Conservation (phyloP, 2,329 filamentous ascomycete species). For the Stromatinia cepivora region DNA sequence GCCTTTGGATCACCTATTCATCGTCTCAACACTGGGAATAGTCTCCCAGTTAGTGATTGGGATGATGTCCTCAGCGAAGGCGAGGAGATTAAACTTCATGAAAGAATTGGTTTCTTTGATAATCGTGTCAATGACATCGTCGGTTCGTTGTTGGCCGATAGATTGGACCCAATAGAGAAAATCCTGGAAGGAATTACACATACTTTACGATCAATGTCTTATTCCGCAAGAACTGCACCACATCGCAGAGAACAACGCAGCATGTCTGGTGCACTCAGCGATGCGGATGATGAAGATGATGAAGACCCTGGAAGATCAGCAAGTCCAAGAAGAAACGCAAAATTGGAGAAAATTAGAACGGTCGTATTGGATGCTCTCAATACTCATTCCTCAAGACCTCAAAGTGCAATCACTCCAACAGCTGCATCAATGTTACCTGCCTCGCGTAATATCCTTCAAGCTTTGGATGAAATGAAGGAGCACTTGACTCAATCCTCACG, state of each 20-base stretch:
- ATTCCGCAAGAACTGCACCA: conserved; percentile 50
- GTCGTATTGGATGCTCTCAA: conserved; percentile 73
- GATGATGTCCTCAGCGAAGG: conserved; percentile 80
- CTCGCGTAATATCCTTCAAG: conserved; percentile 60
- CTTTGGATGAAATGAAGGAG: conserved; percentile 63
- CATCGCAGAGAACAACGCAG: conserved; percentile 63
- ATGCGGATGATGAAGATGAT: conserved; percentile 89
- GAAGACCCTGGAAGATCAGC: conserved; percentile 63
- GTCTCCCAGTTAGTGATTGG: conserved; percentile 83
- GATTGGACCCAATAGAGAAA: conserved; percentile 78
- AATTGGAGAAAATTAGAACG: conserved; percentile 76
- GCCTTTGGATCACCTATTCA: conserved; percentile 58
- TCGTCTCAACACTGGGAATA: conserved; percentile 62
- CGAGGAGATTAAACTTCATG: conserved; percentile 79
- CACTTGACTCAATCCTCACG: conserved; percentile 51
- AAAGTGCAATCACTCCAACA: conserved; percentile 34
- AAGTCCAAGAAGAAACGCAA: conserved; percentile 77
- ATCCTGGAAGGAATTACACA: conserved; percentile 75
- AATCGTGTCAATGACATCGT: conserved; percentile 85
- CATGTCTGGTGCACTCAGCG: conserved; percentile 71
- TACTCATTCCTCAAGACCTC: conserved; percentile 50
- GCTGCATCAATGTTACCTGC: conserved; percentile 35
- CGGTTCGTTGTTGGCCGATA: conserved; percentile 71
- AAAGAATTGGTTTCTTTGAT: conserved; percentile 85
- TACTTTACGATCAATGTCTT: conserved; percentile 59